Evolutionary conservation across 2,329 filamentous ascomycete genomes (phyloP).

Genomic region (Zasmidium angulare): DNA sequence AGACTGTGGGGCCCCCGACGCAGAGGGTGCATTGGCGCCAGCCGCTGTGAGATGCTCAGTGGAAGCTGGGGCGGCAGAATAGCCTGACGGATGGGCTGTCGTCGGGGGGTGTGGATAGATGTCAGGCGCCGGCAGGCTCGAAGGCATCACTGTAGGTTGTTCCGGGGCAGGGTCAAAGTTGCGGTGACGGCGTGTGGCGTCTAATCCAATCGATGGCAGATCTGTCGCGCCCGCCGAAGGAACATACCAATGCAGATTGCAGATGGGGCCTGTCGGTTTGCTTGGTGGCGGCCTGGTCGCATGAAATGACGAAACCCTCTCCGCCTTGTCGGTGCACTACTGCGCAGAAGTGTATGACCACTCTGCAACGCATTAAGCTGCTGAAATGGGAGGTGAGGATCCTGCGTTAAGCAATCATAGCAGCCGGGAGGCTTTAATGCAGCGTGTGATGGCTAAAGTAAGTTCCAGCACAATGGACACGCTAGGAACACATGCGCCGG

Average conservation of each 20-base stretch:
- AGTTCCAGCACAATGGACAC: constrained; percentile 12
- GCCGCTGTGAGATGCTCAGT: constrained; percentile 11
- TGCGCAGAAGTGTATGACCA: not conserved
- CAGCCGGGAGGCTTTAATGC: constrained; percentile 9
- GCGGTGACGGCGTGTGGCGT: constrained; percentile 10
- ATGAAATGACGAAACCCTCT: constrained; percentile 5
- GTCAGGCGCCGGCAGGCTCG: constrained; percentile 13
- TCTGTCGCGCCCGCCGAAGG: not conserved
- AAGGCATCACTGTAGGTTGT: constrained; percentile 17
- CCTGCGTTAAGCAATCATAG: not conserved
- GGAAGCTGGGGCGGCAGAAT: constrained; percentile 15
- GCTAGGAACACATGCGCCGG: constrained; percentile 17
- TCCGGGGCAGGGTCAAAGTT: constrained; percentile 17
- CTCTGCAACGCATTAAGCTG: not conserved
- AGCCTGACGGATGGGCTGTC: constrained; percentile 10
- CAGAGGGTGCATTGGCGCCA: constrained; percentile 19
- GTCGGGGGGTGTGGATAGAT: constrained; percentile 6
- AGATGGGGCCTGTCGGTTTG: not conserved
- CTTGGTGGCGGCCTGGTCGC: not conserved
- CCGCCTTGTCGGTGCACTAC: not conserved
- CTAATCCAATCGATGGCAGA: constrained; percentile 5
- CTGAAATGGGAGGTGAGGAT: not conserved
- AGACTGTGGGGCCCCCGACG: constrained; percentile 18
- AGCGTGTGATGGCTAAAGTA: constrained; percentile 7
- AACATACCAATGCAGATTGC: constrained; percentile 7